Evolutionary conservation across 106 monocot species (phyloP).

Genomic region (Dioscorea zingiberensis): DNA sequence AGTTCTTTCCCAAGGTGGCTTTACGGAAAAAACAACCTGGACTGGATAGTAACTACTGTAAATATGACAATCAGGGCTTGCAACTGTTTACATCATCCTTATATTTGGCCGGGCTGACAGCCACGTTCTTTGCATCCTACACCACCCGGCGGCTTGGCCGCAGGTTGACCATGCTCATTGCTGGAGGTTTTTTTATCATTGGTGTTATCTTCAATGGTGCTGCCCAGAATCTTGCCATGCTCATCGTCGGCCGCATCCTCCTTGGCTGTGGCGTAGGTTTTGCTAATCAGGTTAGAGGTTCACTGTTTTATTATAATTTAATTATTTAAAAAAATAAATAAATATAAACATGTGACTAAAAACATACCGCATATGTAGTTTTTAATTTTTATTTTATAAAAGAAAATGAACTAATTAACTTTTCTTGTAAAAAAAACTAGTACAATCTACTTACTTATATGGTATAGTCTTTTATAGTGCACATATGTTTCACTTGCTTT

Average conservation of each 20-base stretch:
- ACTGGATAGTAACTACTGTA: constrained; percentile 59
- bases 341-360: no score
- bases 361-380: no score
- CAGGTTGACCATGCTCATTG: constrained; percentile 50
- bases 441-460: no score
- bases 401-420: no score
- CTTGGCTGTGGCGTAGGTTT: constrained; percentile 77
- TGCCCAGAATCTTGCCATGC: constrained; percentile 53
- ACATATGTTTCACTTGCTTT: no score
- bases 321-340: no score
- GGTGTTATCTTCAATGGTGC: constrained; percentile 45
- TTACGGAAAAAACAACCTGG: constrained; percentile 19
- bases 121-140: constrained; percentile 72
- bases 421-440: no score
- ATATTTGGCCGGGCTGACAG: constrained; percentile 52
- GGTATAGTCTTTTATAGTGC: no score
- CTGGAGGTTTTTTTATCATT: constrained; percentile 45
- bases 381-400: no score
- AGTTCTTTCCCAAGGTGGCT: constrained; percentile 70
- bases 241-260: constrained; percentile 67
- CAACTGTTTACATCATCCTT: constrained; percentile 83
- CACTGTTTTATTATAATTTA: not conserved
- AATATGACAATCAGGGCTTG: constrained; percentile 69
- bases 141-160: constrained; percentile 55
- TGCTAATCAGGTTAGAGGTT: constrained; percentile 43